Percentiles rank a stretch among this genome's conserved stretches.
phyloP scores from a whole-genome alignment of 306 rosid genomes.

The Cercis canadensis region DNA sequence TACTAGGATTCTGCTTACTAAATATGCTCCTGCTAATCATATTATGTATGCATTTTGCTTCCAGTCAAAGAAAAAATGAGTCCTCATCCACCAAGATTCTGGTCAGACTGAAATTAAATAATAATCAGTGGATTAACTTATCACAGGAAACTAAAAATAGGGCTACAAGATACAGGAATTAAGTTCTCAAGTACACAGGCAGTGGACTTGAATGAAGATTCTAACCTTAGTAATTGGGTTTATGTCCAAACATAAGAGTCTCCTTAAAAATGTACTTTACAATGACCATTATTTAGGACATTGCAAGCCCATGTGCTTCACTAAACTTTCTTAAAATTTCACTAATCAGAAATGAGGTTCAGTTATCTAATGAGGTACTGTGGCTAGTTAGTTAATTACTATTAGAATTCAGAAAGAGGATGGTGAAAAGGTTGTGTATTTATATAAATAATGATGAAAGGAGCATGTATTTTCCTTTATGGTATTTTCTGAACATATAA shows the following conservation, averaged over 20 bases:
- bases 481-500: slow-evolving; percentile 3
- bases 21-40: slow-evolving; percentile 3
- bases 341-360: background rate
- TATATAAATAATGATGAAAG: background rate
- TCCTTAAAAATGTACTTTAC: background rate
- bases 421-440: background rate
- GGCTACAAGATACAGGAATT: slow-evolving; percentile 4
- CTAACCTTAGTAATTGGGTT: background rate
- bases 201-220: background rate
- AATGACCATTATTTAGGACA: background rate
- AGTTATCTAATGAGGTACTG: too few relatives aligned
- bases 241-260: background rate
- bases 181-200: background rate
- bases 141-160: background rate
- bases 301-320: background rate
- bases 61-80: background rate
- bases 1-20: slow-evolving; percentile 19
- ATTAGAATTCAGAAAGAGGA: background rate
- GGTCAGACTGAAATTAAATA: slow-evolving; percentile 1
- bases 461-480: background rate
- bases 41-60: background rate
- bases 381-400: too few relatives aligned
- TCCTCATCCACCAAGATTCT: background rate
- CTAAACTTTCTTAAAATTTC: background rate
- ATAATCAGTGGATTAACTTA: slow-evolving; percentile 5